Percentiles rank a stretch among this genome's conserved stretches.
phyloP scores from a whole-genome alignment of 257 asterid genomes.

The Coffea canephora region DNA sequence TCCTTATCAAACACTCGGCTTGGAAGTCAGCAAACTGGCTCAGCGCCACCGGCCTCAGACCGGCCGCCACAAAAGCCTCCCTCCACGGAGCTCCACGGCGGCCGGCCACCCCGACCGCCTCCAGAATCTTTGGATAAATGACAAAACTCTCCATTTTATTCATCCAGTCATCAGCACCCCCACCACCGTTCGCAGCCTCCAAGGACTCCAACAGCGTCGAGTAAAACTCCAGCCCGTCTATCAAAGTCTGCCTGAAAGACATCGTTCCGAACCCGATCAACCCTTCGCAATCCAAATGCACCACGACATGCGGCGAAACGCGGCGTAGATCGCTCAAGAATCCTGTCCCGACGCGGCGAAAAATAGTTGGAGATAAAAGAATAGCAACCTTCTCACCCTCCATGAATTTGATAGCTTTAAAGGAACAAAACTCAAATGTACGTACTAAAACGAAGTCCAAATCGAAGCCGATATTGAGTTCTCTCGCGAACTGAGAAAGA shows the following conservation, averaged over 20 bases:
- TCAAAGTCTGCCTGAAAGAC: constrained; percentile 71
- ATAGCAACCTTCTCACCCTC: constrained; percentile 77
- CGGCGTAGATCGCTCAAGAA: constrained; percentile 76
- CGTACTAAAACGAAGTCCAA: constrained; percentile 57
- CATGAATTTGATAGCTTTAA: constrained; percentile 63
- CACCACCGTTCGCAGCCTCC: constrained; percentile 60
- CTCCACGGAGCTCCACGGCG: constrained; percentile 58
- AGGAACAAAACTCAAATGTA: constrained; percentile 61
- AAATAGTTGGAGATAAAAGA: constrained; percentile 64
- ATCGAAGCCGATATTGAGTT: constrained; percentile 61
- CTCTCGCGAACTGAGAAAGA: constrained; percentile 68
- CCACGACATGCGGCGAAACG: constrained; percentile 74
- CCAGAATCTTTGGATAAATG: constrained; percentile 67
- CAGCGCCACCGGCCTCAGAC: constrained; percentile 72
- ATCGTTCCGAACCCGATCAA: constrained; percentile 48
- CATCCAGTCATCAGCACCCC: constrained; percentile 54
- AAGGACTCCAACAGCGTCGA: constrained; percentile 75
- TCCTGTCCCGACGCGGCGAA: constrained; percentile 64
- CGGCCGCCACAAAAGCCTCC: constrained; percentile 78
- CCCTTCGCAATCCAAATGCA: constrained; percentile 79
- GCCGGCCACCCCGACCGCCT: constrained; percentile 60
- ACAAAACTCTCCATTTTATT: constrained; percentile 67
- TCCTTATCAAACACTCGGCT: constrained; percentile 75
- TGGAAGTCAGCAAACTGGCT: constrained; percentile 82
- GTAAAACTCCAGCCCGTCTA: constrained; percentile 82